Conservation (phyloP, 768 basidiomycete genomes). For the Tylopilus cervinicoccineus region DNA sequence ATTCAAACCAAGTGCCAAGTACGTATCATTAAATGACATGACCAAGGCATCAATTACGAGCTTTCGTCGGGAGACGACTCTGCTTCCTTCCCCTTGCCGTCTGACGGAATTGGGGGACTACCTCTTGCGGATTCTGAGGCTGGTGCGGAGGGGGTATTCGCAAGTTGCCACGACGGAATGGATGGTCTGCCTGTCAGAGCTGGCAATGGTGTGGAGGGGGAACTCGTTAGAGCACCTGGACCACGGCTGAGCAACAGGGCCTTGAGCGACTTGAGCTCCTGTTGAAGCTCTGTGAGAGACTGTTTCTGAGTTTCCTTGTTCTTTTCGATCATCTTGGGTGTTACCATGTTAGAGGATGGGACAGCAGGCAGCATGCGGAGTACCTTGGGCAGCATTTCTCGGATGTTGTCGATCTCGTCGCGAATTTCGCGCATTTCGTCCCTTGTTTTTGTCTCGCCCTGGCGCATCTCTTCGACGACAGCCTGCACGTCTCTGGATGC, state of each 20-base stretch:
- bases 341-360: background rate
- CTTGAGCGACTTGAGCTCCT: slow-evolving; percentile 93
- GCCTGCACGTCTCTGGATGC: slow-evolving; percentile 69
- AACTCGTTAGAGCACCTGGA: slow-evolving; percentile 41
- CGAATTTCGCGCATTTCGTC: slow-evolving; percentile 91
- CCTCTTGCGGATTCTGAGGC: slow-evolving; percentile 14
- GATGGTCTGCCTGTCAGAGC: slow-evolving; percentile 56
- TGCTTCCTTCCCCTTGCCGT: slow-evolving; percentile 61
- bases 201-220: slow-evolving; percentile 48
- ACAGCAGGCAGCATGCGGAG: slow-evolving; percentile 6
- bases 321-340: slow-evolving; percentile 85
- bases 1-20: slow-evolving; percentile 3
- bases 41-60: slow-evolving; percentile 14
- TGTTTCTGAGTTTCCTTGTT: slow-evolving; percentile 82
- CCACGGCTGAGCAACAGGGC: slow-evolving; percentile 78
- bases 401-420: slow-evolving; percentile 85
- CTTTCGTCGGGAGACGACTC: slow-evolving; percentile 23
- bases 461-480: slow-evolving; percentile 70
- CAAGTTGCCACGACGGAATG: slow-evolving; percentile 92
- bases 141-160: slow-evolving; percentile 32
- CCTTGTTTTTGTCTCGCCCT: slow-evolving; percentile 71
- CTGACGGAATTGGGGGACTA: slow-evolving; percentile 17
- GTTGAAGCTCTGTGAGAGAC: slow-evolving; percentile 82
- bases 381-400: slow-evolving; percentile 93
- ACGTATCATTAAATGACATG: background rate